Percentiles rank a stretch among this genome's conserved stretches.
Evolutionary conservation across 768 basidiomycete genomes (phyloP).

Genomic region (Strobilomyces confusus): DNA sequence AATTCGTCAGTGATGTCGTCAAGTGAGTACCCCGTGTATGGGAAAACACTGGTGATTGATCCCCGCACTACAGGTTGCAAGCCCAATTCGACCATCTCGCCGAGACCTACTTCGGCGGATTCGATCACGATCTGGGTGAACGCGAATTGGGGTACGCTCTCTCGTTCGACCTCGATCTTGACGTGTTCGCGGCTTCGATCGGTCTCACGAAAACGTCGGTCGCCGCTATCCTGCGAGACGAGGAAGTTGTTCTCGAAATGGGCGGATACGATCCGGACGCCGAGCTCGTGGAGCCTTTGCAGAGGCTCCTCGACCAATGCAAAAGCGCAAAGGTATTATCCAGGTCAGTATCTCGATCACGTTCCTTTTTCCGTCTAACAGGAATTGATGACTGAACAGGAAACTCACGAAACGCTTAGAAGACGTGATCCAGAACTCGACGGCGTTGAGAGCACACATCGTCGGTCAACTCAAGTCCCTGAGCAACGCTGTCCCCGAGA

Average conservation of each 20-base stretch:
- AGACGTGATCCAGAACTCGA: constrained; percentile 66
- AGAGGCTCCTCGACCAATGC: constrained; percentile 77
- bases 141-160: constrained; percentile 79
- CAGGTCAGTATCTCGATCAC: constrained; percentile 44
- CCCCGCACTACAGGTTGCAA: constrained; percentile 59
- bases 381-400: constrained; percentile 38
- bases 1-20: constrained; percentile 85
- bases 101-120: constrained; percentile 78
- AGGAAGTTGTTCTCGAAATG: constrained; percentile 70
- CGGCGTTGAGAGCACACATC: constrained; percentile 68
- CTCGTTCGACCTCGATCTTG: constrained; percentile 86
- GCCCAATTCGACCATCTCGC: constrained; percentile 92
- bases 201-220: constrained; percentile 88
- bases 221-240: constrained; percentile 65
- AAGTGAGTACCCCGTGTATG: constrained; percentile 56
- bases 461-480: constrained; percentile 69
- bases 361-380: not conserved
- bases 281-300: constrained; percentile 80
- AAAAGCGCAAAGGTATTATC: constrained; percentile 77
- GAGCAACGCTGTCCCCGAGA: constrained; percentile 69
- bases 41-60: not conserved
- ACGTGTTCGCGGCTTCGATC: constrained; percentile 90
- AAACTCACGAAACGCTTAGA: constrained; percentile 86
- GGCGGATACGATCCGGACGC: constrained; percentile 70
- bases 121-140: constrained; percentile 87